Evolutionary conservation across 176 grass and related monocot genomes (phyloP).

Genomic region (Calamus simplicifolius): DNA sequence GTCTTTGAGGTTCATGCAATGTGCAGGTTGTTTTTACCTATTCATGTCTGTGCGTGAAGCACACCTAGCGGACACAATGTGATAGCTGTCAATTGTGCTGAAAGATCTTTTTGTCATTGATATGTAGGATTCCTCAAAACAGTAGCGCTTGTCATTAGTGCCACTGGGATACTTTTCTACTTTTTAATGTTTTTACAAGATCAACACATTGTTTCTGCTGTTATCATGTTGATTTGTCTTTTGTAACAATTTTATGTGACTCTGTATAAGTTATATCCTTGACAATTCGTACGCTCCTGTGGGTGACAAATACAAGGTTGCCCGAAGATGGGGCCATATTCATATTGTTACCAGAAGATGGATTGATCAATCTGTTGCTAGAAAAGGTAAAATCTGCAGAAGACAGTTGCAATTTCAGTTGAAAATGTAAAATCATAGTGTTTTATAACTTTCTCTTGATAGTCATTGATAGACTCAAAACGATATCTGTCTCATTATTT

Average conservation of each 20-base stretch:
- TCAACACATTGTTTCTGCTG: too few relatives aligned
- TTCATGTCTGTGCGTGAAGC: too few relatives aligned
- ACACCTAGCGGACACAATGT: too few relatives aligned
- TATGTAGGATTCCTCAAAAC: too few relatives aligned
- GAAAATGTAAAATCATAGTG: not conserved
- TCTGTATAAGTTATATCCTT: conserved; percentile 44
- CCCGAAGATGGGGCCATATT: conserved; percentile 70
- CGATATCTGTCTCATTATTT: conserved; percentile 2
- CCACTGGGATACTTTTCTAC: too few relatives aligned
- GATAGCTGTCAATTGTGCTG: too few relatives aligned
- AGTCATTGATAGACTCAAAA: not conserved
- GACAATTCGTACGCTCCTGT: conserved; percentile 65
- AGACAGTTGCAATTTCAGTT: conserved; percentile 14
- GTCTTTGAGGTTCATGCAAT: too few relatives aligned
- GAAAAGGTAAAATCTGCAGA: conserved; percentile 54
- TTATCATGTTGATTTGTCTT: not conserved
- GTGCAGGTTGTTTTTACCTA: too few relatives aligned
- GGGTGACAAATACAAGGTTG: conserved; percentile 88
- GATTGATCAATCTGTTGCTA: conserved; percentile 66
- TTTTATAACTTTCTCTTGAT: too few relatives aligned
- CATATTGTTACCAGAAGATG: conserved; percentile 66
- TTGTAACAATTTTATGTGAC: not conserved
- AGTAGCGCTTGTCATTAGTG: too few relatives aligned
- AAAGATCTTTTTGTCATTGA: too few relatives aligned
- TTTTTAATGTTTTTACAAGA: too few relatives aligned